phyloP scores from a whole-genome alignment of 2,329 filamentous ascomycete genomes.

The Gnomoniopsis smithogilvyi region DNA sequence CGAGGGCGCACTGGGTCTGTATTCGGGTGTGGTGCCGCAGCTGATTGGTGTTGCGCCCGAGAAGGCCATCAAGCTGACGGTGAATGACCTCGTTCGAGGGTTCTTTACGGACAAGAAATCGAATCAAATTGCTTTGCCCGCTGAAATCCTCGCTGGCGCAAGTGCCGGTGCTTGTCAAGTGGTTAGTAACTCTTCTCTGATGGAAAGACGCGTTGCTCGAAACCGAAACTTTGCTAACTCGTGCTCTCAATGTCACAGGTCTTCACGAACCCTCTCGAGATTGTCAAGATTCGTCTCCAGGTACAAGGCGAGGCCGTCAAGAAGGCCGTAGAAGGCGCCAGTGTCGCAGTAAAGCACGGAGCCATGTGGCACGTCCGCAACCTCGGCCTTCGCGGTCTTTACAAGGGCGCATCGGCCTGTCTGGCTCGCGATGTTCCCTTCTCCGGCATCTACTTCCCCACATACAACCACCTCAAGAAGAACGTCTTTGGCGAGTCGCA shows the following conservation, averaged over 20 bases:
- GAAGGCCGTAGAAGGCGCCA: conserved; percentile 55
- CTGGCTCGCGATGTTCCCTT: conserved; percentile 95
- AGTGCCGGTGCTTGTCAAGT: conserved; percentile 93
- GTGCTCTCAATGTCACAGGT: conserved; percentile 49
- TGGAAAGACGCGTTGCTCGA: neutral
- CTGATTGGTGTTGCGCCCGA: conserved; percentile 97
- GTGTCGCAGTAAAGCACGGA: conserved; percentile 77
- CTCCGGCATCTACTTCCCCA: conserved; percentile 98
- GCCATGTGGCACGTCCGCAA: conserved; percentile 98
- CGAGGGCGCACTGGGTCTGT: conserved; percentile 84
- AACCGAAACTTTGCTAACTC: neutral
- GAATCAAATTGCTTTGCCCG: conserved; percentile 65
- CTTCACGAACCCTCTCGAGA: conserved; percentile 97
- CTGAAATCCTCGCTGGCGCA: conserved; percentile 86
- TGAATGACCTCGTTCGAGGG: conserved; percentile 87
- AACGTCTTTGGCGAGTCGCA: conserved; percentile 89
- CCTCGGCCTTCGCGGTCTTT: conserved; percentile 87
- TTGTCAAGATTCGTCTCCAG: conserved; percentile 98
- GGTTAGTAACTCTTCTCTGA: conserved; percentile 55
- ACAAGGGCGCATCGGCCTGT: conserved; percentile 95
- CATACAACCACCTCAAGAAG: conserved; percentile 90
- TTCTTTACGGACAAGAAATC: conserved; percentile 71
- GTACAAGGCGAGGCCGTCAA: conserved; percentile 96
- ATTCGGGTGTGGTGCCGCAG: conserved; percentile 93
- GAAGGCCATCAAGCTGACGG: conserved; percentile 98